These are phyloP conservation scores for Apiotrichum mycotoxinovorans DNA, from an alignment of 1,284 basidiomycete species.

Conservation along the genomic window DNA sequence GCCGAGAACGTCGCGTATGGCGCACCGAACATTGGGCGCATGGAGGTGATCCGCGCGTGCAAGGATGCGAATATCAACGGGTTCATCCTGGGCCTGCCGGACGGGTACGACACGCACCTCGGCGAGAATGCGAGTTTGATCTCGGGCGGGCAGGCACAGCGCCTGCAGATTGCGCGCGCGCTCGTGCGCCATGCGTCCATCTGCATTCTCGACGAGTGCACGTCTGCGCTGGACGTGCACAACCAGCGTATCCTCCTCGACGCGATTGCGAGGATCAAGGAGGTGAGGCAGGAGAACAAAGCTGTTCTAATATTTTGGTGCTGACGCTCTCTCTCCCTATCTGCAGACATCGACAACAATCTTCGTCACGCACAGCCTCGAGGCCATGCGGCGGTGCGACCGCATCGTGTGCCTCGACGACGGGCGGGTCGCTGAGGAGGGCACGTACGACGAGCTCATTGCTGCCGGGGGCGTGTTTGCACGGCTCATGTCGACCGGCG, in stretches of 20 bases:
- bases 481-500: conserved; percentile 75
- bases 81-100: conserved; percentile 74
- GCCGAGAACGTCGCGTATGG: conserved; percentile 86
- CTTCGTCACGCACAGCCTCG: conserved; percentile 88
- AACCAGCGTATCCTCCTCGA: conserved; percentile 78
- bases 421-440: conserved; percentile 74
- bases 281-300: conserved; percentile 36
- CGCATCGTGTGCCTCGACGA: conserved; percentile 76
- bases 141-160: conserved; percentile 92
- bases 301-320: neutral
- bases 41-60: conserved; percentile 67
- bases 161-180: conserved; percentile 86
- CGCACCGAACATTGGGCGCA: conserved; percentile 56
- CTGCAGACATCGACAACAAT: conserved; percentile 68
- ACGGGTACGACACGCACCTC: conserved; percentile 78
- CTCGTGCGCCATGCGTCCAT: conserved; percentile 67
- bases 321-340: neutral
- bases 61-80: conserved; percentile 74
- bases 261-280: conserved; percentile 63
- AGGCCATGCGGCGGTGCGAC: conserved; percentile 89
- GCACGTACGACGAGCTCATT: conserved; percentile 69
- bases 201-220: conserved; percentile 93
- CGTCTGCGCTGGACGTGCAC: conserved; percentile 77
- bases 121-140: conserved; percentile 85
- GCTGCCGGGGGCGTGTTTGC: conserved; percentile 71